A percentile compares a stretch with the other conserved stretches of the same genome.
Evolutionary conservation across 208 protist species (phyloP).

Genomic region (Leishmania arabica): DNA sequence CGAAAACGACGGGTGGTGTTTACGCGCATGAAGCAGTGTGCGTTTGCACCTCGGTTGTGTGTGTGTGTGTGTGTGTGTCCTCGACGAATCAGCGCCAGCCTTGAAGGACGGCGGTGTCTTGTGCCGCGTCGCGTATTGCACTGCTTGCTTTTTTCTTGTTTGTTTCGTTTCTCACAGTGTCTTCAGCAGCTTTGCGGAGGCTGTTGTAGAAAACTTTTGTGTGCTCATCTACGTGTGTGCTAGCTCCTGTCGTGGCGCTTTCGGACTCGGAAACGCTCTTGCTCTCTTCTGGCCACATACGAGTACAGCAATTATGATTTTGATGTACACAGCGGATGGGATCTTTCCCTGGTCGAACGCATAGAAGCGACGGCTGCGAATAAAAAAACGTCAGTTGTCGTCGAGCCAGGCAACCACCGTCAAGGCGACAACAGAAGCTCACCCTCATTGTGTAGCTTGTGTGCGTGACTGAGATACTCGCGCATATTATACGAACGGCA

Average conservation of each 20-base stretch:
- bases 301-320: neutral
- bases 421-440: neutral
- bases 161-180: neutral
- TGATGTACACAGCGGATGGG: neutral
- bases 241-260: neutral
- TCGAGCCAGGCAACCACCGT: neutral
- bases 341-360: neutral
- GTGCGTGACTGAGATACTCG: neutral
- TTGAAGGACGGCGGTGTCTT: neutral
- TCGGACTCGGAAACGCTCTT: neutral
- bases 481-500: neutral
- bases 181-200: too few species aligned
- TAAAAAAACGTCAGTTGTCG: neutral
- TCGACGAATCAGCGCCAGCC: neutral
- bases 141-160: neutral
- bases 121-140: neutral
- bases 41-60: neutral
- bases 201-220: neutral
- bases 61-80: neutral
- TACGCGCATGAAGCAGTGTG: neutral
- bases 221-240: neutral
- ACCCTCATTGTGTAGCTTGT: neutral
- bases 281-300: neutral
- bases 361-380: neutral
- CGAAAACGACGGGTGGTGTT: neutral